Evolutionary conservation across 805 yeast species (phyloP).

Genomic region (Blastobotrys mokoenaii): DNA sequence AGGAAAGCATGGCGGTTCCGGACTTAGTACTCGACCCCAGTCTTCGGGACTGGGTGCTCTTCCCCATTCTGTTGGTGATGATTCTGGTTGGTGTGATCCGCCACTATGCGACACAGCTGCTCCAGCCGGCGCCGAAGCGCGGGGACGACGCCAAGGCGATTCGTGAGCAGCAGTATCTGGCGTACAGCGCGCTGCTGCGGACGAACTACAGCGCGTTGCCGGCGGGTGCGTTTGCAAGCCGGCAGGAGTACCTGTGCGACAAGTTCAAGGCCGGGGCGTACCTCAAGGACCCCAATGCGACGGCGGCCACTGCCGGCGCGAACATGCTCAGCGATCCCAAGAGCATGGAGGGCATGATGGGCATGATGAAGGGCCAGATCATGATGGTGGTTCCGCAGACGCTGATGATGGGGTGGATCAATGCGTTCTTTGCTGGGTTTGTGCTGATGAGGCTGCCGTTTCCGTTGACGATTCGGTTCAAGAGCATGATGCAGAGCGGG

Average conservation of each 20-base stretch:
- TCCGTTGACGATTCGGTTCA: constrained; percentile 82
- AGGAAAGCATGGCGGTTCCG: constrained; percentile 22
- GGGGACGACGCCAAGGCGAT: constrained; percentile 39
- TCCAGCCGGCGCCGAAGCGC: constrained; percentile 51
- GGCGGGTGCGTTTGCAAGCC: constrained; percentile 42
- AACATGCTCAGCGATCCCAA: constrained; percentile 68
- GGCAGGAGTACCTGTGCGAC: constrained; percentile 42
- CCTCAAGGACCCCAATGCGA: constrained; percentile 41
- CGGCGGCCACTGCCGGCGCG: constrained; percentile 30
- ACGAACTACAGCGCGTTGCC: constrained; percentile 46
- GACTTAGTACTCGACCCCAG: constrained; percentile 70
- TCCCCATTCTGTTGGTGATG: constrained; percentile 88
- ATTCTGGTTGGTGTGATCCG: constrained; percentile 75
- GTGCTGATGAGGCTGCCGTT: constrained; percentile 84
- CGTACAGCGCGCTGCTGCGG: constrained; percentile 50
- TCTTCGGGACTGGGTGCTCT: constrained; percentile 78
- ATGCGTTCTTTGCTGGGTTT: constrained; percentile 86
- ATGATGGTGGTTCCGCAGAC: constrained; percentile 88
- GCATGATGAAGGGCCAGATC: constrained; percentile 71
- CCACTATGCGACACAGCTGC: constrained; percentile 53
- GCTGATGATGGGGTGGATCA: constrained; percentile 92
- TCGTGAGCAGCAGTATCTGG: constrained; percentile 57
- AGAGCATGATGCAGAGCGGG: constrained; percentile 86
- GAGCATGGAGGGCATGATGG: constrained; percentile 62
- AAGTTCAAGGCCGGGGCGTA: constrained; percentile 46